phyloP scores from a whole-genome alignment of 176 grass and related monocot genomes.

The Pharus latifolius region DNA sequence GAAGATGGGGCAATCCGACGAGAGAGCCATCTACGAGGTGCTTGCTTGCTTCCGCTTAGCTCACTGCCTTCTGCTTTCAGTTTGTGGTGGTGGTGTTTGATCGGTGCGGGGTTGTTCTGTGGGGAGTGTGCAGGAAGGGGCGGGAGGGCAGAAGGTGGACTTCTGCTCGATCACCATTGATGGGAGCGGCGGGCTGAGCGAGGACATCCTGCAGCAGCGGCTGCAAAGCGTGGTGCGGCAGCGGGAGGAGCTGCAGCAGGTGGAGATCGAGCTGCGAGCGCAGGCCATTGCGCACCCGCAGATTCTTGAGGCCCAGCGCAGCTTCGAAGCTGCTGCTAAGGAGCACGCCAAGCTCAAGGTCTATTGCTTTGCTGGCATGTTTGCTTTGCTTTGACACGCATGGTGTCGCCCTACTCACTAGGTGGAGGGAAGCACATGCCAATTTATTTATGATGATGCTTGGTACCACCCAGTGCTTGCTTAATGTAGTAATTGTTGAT shows the following conservation, averaged over 20 bases:
- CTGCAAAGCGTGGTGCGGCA: constrained; percentile 54
- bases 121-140: constrained; percentile 52
- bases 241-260: constrained; percentile 61
- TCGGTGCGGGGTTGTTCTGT: too few species aligned
- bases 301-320: constrained; percentile 50
- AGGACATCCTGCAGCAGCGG: constrained; percentile 68
- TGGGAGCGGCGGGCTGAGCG: constrained; percentile 43
- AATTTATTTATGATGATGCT: neutral
- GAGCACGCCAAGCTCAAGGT: constrained; percentile 74
- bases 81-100: neutral
- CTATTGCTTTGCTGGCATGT: neutral
- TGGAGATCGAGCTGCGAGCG: constrained; percentile 68
- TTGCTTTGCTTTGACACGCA: neutral
- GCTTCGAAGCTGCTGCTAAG: constrained; percentile 68
- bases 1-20: constrained; percentile 55
- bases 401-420: neutral
- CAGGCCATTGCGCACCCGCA: constrained; percentile 50
- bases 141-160: constrained; percentile 15
- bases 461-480: neutral
- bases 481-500: neutral
- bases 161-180: constrained; percentile 78
- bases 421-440: neutral
- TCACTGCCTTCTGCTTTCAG: neutral
- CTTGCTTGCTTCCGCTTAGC: neutral
- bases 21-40: constrained; percentile 80